phyloP scores from a whole-genome alignment of 331 rosid genomes.

The Acacia concinna region DNA sequence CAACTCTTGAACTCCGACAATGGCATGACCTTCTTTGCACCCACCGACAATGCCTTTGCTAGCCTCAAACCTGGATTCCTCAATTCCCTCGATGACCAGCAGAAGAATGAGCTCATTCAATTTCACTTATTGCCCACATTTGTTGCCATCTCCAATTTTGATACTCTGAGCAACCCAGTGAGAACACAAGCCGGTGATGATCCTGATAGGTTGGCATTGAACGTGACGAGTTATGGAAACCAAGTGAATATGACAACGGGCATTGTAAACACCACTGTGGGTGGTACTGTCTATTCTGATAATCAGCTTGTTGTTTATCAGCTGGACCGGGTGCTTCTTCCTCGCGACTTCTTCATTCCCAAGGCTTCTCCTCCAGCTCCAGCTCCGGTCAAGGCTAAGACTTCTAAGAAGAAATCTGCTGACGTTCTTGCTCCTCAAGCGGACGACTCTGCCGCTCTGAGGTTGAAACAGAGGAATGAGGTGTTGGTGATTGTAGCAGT shows the following conservation, averaged over 20 bases:
- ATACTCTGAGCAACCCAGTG: conserved; percentile 80
- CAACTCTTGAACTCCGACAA: conserved; percentile 67
- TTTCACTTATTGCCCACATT: conserved; percentile 68
- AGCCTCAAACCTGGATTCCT: conserved; percentile 73
- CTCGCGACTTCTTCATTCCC: conserved; percentile 65
- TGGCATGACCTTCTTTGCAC: conserved; percentile 72
- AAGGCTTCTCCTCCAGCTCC: conserved; percentile 64
- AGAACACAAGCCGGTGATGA: conserved; percentile 80
- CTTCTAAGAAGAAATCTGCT: conserved; percentile 52
- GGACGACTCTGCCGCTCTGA: conserved; percentile 36
- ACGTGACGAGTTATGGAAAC: conserved; percentile 72
- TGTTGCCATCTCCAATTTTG: conserved; percentile 69
- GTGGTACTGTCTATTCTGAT: conserved; percentile 73
- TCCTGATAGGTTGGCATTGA: conserved; percentile 58
- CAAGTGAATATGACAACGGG: conserved; percentile 75
- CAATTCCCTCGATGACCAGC: conserved; percentile 59
- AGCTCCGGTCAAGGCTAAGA: conserved; percentile 44
- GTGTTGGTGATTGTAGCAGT: conserved; percentile 6
- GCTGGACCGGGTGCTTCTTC: conserved; percentile 74
- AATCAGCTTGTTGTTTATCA: conserved; percentile 76
- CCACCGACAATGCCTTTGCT: conserved; percentile 63
- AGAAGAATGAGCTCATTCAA: conserved; percentile 72
- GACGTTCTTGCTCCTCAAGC: conserved; percentile 33
- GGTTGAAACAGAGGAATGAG: conserved; percentile 17
- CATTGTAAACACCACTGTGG: conserved; percentile 67